Evolutionary conservation across 2,329 filamentous ascomycete species (phyloP).

Genomic region (Zopfia rhizophila): DNA sequence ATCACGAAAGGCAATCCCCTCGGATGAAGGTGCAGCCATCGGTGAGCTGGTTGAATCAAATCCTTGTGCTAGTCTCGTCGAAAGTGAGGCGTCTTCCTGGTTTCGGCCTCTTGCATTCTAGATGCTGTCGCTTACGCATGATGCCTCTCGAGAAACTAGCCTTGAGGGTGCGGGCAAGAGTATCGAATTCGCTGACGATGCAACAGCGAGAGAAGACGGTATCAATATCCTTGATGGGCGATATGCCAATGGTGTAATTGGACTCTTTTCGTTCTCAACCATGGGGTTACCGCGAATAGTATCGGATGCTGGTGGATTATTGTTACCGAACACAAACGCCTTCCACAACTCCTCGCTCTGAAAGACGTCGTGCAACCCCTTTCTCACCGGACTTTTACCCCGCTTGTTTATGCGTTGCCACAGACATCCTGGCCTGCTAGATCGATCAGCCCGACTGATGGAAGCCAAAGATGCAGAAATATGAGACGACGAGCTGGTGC

Average conservation of each 20-base stretch:
- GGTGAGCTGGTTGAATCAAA: slow-evolving; percentile 29
- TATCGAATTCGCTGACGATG: slow-evolving; percentile 11
- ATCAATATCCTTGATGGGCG: slow-evolving; percentile 22
- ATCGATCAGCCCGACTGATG: slow-evolving; percentile 17
- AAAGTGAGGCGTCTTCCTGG: slow-evolving; percentile 19
- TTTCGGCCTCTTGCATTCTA: slow-evolving; percentile 27
- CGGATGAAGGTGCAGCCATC: slow-evolving; percentile 15
- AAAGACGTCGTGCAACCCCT: slow-evolving; percentile 6
- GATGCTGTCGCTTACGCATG: slow-evolving; percentile 36
- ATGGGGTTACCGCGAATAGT: slow-evolving; percentile 7
- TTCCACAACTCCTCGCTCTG: slow-evolving; percentile 44
- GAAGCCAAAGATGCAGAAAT: slow-evolving; percentile 40
- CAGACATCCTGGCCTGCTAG: slow-evolving; percentile 1
- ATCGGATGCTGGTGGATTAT: slow-evolving; percentile 18
- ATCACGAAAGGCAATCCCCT: slow-evolving; percentile 8
- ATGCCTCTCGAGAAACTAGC: slow-evolving; percentile 20
- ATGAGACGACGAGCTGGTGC: slow-evolving; percentile 26
- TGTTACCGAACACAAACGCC: slow-evolving; percentile 43
- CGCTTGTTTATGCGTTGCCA: slow-evolving; percentile 11
- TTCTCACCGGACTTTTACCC: background rate
- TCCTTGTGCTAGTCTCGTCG: slow-evolving; percentile 23
- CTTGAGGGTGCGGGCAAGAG: slow-evolving; percentile 33
- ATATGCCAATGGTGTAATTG: no score
- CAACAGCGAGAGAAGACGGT: slow-evolving; percentile 31
- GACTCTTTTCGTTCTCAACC: no score